A percentile compares a stretch with the other conserved stretches of the same genome.
Conservation (phyloP, 1,284 basidiomycete genomes). For the Irpex sp. region DNA sequence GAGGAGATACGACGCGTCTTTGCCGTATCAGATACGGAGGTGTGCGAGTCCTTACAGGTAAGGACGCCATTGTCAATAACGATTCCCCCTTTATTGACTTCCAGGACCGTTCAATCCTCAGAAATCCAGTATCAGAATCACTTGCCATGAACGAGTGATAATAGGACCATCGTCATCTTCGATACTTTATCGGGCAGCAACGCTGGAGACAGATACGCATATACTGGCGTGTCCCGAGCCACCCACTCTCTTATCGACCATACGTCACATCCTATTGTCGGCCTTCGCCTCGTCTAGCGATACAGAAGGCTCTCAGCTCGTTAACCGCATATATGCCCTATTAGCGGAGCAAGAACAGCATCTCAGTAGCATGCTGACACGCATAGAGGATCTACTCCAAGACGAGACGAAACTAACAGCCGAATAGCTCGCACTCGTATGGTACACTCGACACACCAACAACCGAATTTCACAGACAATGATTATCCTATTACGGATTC, state of each 20-base stretch:
- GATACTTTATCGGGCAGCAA: not conserved
- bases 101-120: too few species aligned
- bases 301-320: not conserved
- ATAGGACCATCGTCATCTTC: not conserved
- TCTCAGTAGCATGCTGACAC: not conserved
- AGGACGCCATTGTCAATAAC: too few species aligned
- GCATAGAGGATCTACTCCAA: not conserved
- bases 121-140: not conserved
- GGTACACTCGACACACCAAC: too few species aligned
- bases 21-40: too few species aligned
- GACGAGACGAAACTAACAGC: not conserved
- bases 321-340: not conserved
- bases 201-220: not conserved
- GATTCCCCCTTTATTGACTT: too few species aligned
- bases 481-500: slow-evolving; percentile 9
- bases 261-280: not conserved
- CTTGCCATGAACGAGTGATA: not conserved
- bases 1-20: not conserved
- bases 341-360: not conserved
- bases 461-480: not conserved
- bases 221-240: not conserved
- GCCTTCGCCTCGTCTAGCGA: not conserved
- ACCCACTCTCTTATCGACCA: not conserved
- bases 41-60: not conserved
- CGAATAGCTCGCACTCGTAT: too few species aligned